Base-by-base conservation (phyloP, 306 rosid species). In the Prinsepia uniflora region DNA sequence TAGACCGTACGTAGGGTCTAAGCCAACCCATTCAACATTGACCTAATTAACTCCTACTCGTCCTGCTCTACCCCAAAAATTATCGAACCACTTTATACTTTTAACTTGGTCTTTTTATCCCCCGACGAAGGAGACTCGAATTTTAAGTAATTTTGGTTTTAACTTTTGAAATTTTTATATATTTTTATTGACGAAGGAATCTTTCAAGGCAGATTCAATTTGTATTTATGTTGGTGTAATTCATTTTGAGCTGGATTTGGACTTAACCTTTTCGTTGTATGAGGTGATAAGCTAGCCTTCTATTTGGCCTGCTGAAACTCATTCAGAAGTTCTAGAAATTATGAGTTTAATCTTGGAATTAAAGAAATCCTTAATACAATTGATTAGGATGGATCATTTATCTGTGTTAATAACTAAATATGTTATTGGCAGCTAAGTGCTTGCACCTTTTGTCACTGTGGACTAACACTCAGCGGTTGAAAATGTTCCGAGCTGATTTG, bases 401-500 rank as follows among this genome's bases (percentile, higher is more conserved):
- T 46, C 50, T 64, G 10, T 24, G 30, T 24, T 24, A 24, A 24
- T 24, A 0, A n/a, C n/a, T n/a, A n/a, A n/a, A n/a, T n/a, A n/a
- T 24, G 30, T 24, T 24, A 24, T 24, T 24, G 30, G n/a, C 87
- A 92, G 97, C 78, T 66, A 89, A 92, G 74, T 80, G 87, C 66
- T 4, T 74, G 73, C 85, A 89, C 80, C 83, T 92, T 5, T 14
- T 78, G 15, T 83, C 96, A 30, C 14, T 63, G 68, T 92, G 92
- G 90, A 67, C 50, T 5, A 72, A 69, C 36, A 74, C 67, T 19
- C 86, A 87, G 40, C 84, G 81, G 55, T 74, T 92, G 77, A 83
- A 85, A 76, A n/a, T 89, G 75, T 86, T 89, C 79, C 79, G 22
- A 64, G 89, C 92, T 7, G 90, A 92, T 81, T 75, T 92, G 76